Evolutionary conservation across 805 yeast species (phyloP), one percentile per base, ranked within the genome.

Genomic region (Metschnikowia drakensbergensis): DNA sequence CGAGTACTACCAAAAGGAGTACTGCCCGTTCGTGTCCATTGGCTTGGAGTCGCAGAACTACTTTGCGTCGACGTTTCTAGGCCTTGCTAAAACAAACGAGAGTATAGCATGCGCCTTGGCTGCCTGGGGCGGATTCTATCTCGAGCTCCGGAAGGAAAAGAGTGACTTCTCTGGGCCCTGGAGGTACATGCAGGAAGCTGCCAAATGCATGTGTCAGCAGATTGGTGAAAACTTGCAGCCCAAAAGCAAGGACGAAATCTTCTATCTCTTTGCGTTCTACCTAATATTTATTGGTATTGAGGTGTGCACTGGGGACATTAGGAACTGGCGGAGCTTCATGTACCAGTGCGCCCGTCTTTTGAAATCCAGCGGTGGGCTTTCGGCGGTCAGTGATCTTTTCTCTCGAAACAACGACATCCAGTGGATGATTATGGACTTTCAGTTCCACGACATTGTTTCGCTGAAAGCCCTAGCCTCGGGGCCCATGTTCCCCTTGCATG

Each of bases 291-390:
- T 58, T 10, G 58, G 60, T 8, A 55, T 54, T 30, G 60, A 58
- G 52, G 60, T 58, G 33, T 54, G 60, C 37, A 51, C 60, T 6
- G 62, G 62, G 9, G 62, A 58, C 31, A 52, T 58, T 22, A 45
- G 52, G 11, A 54, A 56, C 42, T 58, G 62, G 62, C 49, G 54
- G 26, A 52, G 52, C 13, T 53, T 54, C 47, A 45, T 55, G 50
- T 43, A 37, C 9, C 55, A 53, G 46, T 56, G 60, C 31, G 28
- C 48, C 13, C 41, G 36, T 31, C 48, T 58, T 6, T 51, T 58
- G 11, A 45, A 45, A 11, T 47, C 52, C 1, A 46, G 37, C 28
- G 61, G 61, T 10, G 62, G 62, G 5, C 46, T 54, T n/a, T 23
- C 34, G 10, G 37, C 30, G 33, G 54, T 56, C 23, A 30, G 49